Evolutionary conservation across 2,329 filamentous ascomycete genomes (phyloP).

Genomic region (Karstenula rhodostoma): DNA sequence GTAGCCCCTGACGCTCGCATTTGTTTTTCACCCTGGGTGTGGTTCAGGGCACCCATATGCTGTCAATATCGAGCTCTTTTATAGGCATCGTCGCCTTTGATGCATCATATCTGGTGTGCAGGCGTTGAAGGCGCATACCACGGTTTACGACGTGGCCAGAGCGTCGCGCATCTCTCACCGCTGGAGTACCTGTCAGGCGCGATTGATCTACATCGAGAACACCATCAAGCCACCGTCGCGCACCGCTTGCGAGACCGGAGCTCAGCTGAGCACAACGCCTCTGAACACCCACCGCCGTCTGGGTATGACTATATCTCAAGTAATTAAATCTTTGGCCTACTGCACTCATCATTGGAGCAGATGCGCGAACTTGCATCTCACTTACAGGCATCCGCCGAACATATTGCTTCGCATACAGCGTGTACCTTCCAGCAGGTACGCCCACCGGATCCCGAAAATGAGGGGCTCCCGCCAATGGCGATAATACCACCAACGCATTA

Average conservation of each 20-base stretch:
- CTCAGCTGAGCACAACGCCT: constrained; percentile 3
- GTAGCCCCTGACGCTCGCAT: constrained; percentile 32
- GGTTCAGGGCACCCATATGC: constrained; percentile 16
- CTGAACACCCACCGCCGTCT: neutral
- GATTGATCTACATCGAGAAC: constrained; percentile 12
- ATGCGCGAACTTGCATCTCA: constrained; percentile 15
- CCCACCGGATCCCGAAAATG: constrained; percentile 33
- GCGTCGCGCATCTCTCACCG: constrained; percentile 32
- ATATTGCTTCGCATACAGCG: constrained; percentile 42
- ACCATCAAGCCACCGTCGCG: constrained; percentile 3
- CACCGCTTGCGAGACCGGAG: constrained; percentile 2
- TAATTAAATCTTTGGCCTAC: constrained; percentile 15
- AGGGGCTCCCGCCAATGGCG: constrained; percentile 17
- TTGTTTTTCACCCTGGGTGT: constrained; percentile 17
- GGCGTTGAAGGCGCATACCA: constrained; percentile 4
- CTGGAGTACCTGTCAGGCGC: constrained; percentile 21
- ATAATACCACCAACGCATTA: constrained; percentile 9
- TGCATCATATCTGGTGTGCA: constrained; percentile 1
- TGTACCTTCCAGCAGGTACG: constrained; percentile 27
- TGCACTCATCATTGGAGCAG: constrained; percentile 22
- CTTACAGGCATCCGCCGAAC: constrained; percentile 23
- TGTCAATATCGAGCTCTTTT: constrained; percentile 16
- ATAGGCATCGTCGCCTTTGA: constrained; percentile 11
- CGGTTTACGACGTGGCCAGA: constrained; percentile 21
- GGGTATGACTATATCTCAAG: constrained; percentile 17